A percentile compares a stretch with the other conserved stretches of the same genome.
Evolutionary conservation across 1,284 basidiomycete genomes (phyloP).

Genomic region (Trametes hirsuta): DNA sequence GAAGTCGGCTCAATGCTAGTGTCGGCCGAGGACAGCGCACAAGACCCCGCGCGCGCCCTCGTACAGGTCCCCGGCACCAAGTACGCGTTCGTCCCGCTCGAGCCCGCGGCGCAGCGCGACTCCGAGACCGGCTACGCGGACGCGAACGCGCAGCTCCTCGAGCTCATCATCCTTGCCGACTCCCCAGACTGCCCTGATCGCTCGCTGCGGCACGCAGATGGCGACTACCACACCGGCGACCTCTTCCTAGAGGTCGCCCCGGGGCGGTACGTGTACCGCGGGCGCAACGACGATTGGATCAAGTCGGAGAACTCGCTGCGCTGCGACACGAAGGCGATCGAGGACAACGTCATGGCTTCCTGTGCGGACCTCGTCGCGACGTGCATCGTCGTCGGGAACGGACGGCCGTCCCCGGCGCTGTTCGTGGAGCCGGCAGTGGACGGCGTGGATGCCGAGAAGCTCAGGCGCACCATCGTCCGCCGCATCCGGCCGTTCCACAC

Average conservation of each 20-base stretch:
- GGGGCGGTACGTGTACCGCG: slow-evolving; percentile 62
- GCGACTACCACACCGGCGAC: slow-evolving; percentile 76
- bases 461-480: slow-evolving; percentile 67
- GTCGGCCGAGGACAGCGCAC: slow-evolving; percentile 35
- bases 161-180: slow-evolving; percentile 64
- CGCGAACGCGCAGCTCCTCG: slow-evolving; percentile 53
- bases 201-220: slow-evolving; percentile 60
- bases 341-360: slow-evolving; percentile 63
- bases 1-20: slow-evolving; percentile 70
- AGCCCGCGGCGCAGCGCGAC: slow-evolving; percentile 34
- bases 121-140: slow-evolving; percentile 52
- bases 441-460: slow-evolving; percentile 50
- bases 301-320: slow-evolving; percentile 74
- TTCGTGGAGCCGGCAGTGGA: slow-evolving; percentile 60
- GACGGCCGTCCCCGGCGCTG: slow-evolving; percentile 66
- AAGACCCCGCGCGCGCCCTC: slow-evolving; percentile 48
- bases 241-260: slow-evolving; percentile 62
- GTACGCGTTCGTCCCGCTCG: slow-evolving; percentile 61
- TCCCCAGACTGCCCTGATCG: slow-evolving; percentile 68
- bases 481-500: slow-evolving; percentile 65
- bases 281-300: slow-evolving; percentile 79
- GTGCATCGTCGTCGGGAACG: slow-evolving; percentile 68
- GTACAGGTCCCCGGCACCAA: slow-evolving; percentile 57
- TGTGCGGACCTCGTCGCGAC: slow-evolving; percentile 59
- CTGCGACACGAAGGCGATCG: slow-evolving; percentile 77